Evolutionary conservation across 208 protist species (phyloP).

Genomic region (Herpetomonas samuelpessoai): DNA sequence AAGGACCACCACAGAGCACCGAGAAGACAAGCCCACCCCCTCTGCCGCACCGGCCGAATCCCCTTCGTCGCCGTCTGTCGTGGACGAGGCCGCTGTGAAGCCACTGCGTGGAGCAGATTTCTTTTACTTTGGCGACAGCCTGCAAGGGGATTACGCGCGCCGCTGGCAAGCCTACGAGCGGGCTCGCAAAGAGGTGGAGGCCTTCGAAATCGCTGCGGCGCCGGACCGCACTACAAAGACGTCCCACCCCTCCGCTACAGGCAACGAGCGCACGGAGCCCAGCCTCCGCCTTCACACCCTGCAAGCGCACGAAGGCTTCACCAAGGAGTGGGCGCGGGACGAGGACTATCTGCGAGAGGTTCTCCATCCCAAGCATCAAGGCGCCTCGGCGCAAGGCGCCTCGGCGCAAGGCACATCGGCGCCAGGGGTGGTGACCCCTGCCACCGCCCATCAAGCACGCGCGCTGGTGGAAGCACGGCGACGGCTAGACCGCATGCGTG

Average conservation of each 20-base stretch:
- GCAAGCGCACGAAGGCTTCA: neutral
- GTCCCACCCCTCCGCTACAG: neutral
- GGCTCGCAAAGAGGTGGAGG: neutral
- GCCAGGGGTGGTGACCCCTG: conserved; percentile 19
- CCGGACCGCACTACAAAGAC: no score
- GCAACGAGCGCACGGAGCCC: conserved; percentile 11
- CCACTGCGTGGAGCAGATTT: neutral
- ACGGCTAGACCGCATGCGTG: conserved; percentile 35
- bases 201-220: neutral
- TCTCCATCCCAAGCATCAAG: neutral
- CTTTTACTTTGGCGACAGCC: neutral
- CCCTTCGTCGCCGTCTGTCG: no score
- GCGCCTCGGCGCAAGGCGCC: no score
- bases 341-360: neutral
- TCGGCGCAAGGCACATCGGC: no score
- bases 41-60: no score
- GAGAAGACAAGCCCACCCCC: no score
- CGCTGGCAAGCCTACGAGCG: neutral
- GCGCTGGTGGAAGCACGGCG: conserved; percentile 33
- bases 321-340: neutral
- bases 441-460: conserved; percentile 37
- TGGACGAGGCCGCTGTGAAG: no score
- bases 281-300: neutral
- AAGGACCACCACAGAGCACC: no score
- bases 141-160: neutral